A percentile compares a stretch with the other conserved stretches of the same genome.
phyloP scores from a whole-genome alignment of 2,329 filamentous ascomycete species.

The Hypoxylon sp. region DNA sequence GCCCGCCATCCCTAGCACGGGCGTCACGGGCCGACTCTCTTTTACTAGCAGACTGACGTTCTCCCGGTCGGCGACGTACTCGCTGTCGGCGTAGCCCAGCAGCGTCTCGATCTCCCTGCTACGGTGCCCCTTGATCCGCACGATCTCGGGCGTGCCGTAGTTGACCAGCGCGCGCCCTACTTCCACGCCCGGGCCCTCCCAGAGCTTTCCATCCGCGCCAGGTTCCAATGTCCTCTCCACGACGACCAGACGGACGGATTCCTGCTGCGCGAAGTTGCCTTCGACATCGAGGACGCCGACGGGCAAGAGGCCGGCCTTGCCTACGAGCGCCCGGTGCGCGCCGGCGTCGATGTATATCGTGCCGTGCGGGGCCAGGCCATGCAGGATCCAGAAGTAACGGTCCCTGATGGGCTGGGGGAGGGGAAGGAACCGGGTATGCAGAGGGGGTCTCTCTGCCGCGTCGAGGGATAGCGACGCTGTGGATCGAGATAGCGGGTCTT shows the following conservation, averaged over 20 bases:
- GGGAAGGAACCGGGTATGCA: constrained; percentile 94
- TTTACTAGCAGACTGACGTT: constrained; percentile 81
- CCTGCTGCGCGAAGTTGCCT: constrained; percentile 89
- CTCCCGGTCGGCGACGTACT: constrained; percentile 90
- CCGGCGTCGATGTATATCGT: constrained; percentile 94
- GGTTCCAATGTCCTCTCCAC: constrained; percentile 66
- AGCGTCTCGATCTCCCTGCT: constrained; percentile 83
- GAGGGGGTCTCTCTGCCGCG: constrained; percentile 63
- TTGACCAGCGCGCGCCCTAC: constrained; percentile 92
- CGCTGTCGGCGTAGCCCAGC: constrained; percentile 91
- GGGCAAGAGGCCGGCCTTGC: constrained; percentile 88
- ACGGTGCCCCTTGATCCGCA: constrained; percentile 83
- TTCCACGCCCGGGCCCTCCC: constrained; percentile 70
- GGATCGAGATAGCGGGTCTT: constrained; percentile 55
- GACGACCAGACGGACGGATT: constrained; percentile 88
- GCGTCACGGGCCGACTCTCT: constrained; percentile 66
- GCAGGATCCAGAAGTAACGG: constrained; percentile 95
- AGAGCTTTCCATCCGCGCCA: constrained; percentile 56
- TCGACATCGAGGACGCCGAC: constrained; percentile 92
- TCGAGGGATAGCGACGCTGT: constrained; percentile 58
- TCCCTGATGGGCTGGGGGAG: constrained; percentile 87
- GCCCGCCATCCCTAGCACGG: constrained; percentile 48
- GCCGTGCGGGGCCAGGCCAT: constrained; percentile 90
- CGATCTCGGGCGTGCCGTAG: constrained; percentile 88
- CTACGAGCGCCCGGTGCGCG: constrained; percentile 80